Evolutionary conservation across 352 stramenopile species (phyloP), one percentile per base, ranked within the genome.

Genomic region (Globisporangium camurandrum): DNA sequence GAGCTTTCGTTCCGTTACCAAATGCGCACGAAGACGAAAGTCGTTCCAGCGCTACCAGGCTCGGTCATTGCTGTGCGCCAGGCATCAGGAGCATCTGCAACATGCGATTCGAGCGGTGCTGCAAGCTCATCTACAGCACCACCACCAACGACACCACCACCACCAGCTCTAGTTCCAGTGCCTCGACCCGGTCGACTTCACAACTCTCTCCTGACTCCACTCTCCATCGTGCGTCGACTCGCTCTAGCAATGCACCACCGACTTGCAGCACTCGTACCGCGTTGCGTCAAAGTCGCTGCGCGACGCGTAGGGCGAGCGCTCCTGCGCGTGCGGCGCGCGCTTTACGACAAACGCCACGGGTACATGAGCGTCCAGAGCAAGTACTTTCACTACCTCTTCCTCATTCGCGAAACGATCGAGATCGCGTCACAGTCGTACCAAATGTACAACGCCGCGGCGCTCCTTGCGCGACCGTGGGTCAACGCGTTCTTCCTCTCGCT

Each of bases 1-100:
- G 55, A 65, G 19, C 49, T 71, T 12, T 59, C 56, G 41, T 62
- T 71, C 38, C 28, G 30, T 11, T 51, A 37, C 40, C 52, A 64
- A 41, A 6, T 45, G 20, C 43, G 49, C 37, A 40, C 26, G 14
- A n/a, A n/a, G n/a, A 45, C 40, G 20, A 56, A 51, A 46, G 26
- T 59, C 46, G 38, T 41, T 5, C 53, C 46, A 2, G 33, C 39
- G 19, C 46, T 59, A 6, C 53, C 53, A 3, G 16, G 38, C 14
- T 54, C 53, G 3, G 46, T 59, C 26, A 33, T 59, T 4, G 39
- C 46, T 0, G 26, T 54, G 14, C 45, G 34, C 40, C 3, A 34
- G 8, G 30, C 3, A 12, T 16, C 8, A 8, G n/a, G n/a, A n/a
- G n/a, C n/a, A n/a, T n/a, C n/a, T n/a, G n/a, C n/a, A n/a, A n/a